Conservation (phyloP, 495 filamentous ascomycete species). For the Xylaria bambusicola region DNA sequence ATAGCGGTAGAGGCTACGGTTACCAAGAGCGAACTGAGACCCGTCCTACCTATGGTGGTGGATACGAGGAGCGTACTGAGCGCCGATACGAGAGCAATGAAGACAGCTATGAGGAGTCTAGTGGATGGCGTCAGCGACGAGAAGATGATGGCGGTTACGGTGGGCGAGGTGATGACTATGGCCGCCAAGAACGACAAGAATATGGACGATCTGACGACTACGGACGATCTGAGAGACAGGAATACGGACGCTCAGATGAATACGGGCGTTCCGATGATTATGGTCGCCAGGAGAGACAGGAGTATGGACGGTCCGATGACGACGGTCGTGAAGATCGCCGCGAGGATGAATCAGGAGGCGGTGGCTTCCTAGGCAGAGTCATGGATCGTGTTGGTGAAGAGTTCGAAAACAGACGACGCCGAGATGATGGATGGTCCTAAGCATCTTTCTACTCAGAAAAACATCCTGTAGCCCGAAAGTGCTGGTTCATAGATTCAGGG, state of each 20-base stretch:
- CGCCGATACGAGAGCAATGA: slow-evolving; percentile 33
- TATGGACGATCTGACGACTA: slow-evolving; percentile 19
- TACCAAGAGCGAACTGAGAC: slow-evolving; percentile 36
- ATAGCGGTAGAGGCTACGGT: slow-evolving; percentile 38
- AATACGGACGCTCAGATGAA: slow-evolving; percentile 13
- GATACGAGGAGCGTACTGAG: slow-evolving; percentile 41
- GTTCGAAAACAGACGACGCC: slow-evolving; percentile 28
- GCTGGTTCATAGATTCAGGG: neutral
- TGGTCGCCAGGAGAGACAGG: slow-evolving; percentile 2
- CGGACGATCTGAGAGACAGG: slow-evolving; percentile 7
- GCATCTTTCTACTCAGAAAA: neutral
- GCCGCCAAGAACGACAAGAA: slow-evolving; percentile 18
- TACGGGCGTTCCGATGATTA: slow-evolving; percentile 16
- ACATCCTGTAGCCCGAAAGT: neutral
- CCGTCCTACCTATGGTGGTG: slow-evolving; percentile 30
- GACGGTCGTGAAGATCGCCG: slow-evolving; percentile 28
- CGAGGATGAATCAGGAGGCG: slow-evolving; percentile 24
- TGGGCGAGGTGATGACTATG: slow-evolving; percentile 25
- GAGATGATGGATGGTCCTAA: slow-evolving; percentile 16
- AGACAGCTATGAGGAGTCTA: slow-evolving; percentile 28
- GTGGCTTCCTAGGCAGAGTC: slow-evolving; percentile 30
- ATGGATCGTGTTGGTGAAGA: slow-evolving; percentile 29
- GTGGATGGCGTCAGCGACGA: slow-evolving; percentile 21
- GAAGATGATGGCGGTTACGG: slow-evolving; percentile 25
- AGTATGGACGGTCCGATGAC: neutral